phyloP scores from a whole-genome alignment of 108 stramenopile genomes.

The Epithemia pelagica region DNA sequence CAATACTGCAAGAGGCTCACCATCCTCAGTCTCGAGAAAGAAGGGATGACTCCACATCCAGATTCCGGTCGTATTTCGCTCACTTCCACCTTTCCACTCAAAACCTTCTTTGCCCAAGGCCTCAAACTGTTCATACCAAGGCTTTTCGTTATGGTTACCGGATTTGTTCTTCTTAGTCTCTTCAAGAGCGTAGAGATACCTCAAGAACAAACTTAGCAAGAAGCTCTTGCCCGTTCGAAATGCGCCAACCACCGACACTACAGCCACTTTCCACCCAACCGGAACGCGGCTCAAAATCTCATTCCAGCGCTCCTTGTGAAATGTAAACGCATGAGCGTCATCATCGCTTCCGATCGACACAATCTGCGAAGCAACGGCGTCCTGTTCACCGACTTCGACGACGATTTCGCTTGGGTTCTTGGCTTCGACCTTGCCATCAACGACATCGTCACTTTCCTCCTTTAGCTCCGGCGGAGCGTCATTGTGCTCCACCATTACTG shows the following conservation, averaged over 20 bases:
- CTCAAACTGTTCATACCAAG: conserved; percentile 63
- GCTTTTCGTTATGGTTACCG: conserved; percentile 11
- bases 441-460: neutral
- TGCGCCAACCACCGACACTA: conserved; percentile 95
- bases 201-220: conserved; percentile 91
- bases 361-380: conserved; percentile 58
- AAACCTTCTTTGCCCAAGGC: conserved; percentile 69
- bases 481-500: conserved; percentile 8
- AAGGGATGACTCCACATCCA: conserved; percentile 99
- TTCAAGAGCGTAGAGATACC: conserved; percentile 62
- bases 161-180: neutral
- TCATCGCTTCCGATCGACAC: conserved; percentile 78
- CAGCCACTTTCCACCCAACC: conserved; percentile 82
- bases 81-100: conserved; percentile 91
- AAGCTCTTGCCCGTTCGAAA: conserved; percentile 97
- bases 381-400: neutral
- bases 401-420: neutral
- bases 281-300: conserved; percentile 69
- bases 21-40: conserved; percentile 49
- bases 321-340: conserved; percentile 73
- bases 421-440: neutral
- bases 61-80: conserved; percentile 97
- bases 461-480: neutral
- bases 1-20: conserved; percentile 79
- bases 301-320: conserved; percentile 76